A percentile compares a stretch with the other conserved stretches of the same genome.
These are phyloP conservation scores for Kuraishia ogatae DNA, from an alignment of 805 yeast species.

Conservation along the genomic window DNA sequence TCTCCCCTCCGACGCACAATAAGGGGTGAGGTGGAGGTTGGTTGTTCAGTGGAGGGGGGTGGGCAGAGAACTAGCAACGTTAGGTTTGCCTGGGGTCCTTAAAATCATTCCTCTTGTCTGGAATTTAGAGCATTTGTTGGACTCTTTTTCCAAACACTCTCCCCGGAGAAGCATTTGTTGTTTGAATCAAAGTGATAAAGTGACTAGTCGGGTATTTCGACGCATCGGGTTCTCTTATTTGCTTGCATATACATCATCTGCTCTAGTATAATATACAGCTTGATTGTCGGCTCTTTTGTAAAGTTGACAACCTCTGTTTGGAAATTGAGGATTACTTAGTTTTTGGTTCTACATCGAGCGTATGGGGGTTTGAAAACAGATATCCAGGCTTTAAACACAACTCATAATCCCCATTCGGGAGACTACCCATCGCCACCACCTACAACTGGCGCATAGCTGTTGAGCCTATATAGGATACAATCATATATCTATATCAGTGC, in stretches of 20 bases:
- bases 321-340: background rate
- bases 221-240: background rate
- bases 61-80: background rate
- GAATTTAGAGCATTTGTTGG: too few species aligned
- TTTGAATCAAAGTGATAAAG: background rate
- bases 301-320: background rate
- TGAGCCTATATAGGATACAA: background rate
- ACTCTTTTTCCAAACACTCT: background rate
- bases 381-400: background rate
- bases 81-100: background rate
- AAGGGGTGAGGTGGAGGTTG: background rate
- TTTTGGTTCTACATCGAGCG: background rate
- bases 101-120: background rate
- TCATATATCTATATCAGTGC: background rate
- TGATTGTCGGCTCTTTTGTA: background rate
- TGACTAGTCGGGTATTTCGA: background rate
- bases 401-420: background rate
- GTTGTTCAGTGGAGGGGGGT: background rate
- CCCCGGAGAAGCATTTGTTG: background rate
- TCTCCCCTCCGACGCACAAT: background rate
- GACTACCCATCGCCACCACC: background rate
- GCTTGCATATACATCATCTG: background rate
- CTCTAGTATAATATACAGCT: background rate
- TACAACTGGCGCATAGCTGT: background rate
- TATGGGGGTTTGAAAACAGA: background rate